A percentile compares a stretch with the other conserved stretches of the same genome.
Evolutionary conservation across 768 basidiomycete species (phyloP).

Genomic region (Termitomyces sp.): DNA sequence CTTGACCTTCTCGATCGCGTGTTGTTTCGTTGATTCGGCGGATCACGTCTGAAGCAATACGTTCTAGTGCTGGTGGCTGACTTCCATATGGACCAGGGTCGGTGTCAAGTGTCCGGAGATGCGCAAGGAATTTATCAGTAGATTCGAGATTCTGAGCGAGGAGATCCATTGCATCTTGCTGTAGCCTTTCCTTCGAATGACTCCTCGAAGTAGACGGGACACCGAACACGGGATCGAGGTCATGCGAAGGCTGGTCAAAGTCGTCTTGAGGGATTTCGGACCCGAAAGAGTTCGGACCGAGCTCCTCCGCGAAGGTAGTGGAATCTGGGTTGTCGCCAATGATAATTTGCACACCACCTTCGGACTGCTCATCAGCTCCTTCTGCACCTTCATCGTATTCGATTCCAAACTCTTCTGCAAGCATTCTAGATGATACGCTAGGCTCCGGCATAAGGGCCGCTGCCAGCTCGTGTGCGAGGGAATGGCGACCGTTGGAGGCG

Average conservation of each 20-base stretch:
- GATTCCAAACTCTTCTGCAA: slow-evolving; percentile 86
- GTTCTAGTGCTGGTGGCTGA: slow-evolving; percentile 51
- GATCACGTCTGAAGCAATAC: slow-evolving; percentile 70
- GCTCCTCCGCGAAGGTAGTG: slow-evolving; percentile 40
- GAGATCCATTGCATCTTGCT: slow-evolving; percentile 64
- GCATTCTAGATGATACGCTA: slow-evolving; percentile 63
- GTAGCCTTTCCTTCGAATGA: slow-evolving; percentile 22
- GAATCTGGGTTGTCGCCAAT: slow-evolving; percentile 21
- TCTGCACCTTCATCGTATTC: slow-evolving; percentile 87
- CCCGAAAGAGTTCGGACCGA: slow-evolving; percentile 25
- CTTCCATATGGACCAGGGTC: slow-evolving; percentile 33
- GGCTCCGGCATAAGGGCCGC: slow-evolving; percentile 87
- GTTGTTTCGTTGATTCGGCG: slow-evolving; percentile 70
- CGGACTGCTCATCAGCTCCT: slow-evolving; percentile 57
- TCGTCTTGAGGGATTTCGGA: slow-evolving; percentile 20
- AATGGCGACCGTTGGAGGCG: slow-evolving; percentile 46
- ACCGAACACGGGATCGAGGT: slow-evolving; percentile 41
- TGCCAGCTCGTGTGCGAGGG: slow-evolving; percentile 83
- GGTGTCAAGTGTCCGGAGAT: slow-evolving; percentile 65
- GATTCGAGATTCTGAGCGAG: slow-evolving; percentile 70
- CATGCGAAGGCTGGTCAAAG: slow-evolving; percentile 23
- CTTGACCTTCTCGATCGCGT: slow-evolving; percentile 74
- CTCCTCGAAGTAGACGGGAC: slow-evolving; percentile 27
- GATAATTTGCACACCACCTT: slow-evolving; percentile 25
- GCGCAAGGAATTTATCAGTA: slow-evolving; percentile 70